Base-by-base conservation (phyloP, 257 asterid genomes). In the Cordia subcordata region DNA sequence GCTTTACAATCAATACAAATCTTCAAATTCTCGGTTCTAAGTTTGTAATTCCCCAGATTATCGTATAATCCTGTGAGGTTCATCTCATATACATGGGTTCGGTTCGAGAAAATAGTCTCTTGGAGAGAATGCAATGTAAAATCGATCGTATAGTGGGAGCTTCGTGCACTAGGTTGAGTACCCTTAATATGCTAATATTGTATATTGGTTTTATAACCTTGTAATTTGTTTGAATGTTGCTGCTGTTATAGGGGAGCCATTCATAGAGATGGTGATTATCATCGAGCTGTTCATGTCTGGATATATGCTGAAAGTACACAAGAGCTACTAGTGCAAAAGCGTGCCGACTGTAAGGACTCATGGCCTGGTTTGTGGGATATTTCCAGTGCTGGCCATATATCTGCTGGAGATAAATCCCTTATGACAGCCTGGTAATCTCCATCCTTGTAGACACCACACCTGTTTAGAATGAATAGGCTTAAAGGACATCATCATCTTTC, bases 301-400 rank as follows among this genome's bases (percentile, higher is more conserved):
- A 88, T 92, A 65, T 86, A 61, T 84, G 80, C 89, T 57, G 99
- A 92, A 81, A 82, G 79, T 72, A 92, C 96, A 45, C 92, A 82
- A 68, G 82, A 92, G 67, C 75, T 92, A 49, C 84, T 92, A 19
- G 74, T 92, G 51, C 99, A 92, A 60, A 65, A 53, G 21, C 99
- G 96, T 67, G 76, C 99, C 58, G 79, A 88, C 32, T 78, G 85
- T 77, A 92, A 92, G 82, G 96, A 92, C 70, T 92, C 96, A n/a
- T 92, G 94, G 94, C 84, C 99, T 53, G 96, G 95, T 27, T 65
- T 64, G 64, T 92, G 99, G 99, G 99, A 92, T 76, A 78, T 84
- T 61, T 92, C 96, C 72, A 88, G 99, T 72, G 99, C 96, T 56
- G 99, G 99, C 61, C 99, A 92, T 72, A 84, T 88, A 61, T 84